Evolutionary conservation across 768 basidiomycete species (phyloP), one percentile per base, ranked within the genome.

Genomic region (Podaxis mareebaensis): DNA sequence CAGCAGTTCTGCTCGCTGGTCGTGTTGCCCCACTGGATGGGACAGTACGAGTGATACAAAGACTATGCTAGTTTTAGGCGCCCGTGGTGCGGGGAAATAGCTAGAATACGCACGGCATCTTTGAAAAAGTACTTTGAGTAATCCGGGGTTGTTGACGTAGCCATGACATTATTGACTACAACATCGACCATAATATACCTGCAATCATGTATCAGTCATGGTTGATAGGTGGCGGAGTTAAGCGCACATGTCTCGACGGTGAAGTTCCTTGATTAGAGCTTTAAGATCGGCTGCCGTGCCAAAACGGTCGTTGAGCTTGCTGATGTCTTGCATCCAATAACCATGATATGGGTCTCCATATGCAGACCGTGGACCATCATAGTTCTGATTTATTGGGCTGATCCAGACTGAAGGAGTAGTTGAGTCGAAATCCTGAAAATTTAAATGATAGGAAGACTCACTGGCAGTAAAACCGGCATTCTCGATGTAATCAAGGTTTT

Each of bases 291-390:
- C 83, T 1, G 85, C 76, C 1, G 88, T 85, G 26, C 93, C 93
- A 67, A 93, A 94, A 57, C 80, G 83, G 53, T 77, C 69, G 74
- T 93, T 94, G 44, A 94, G 79, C 66, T 82, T 68, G 63, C 85
- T 77, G 30, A 89, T 80, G 72, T 94, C 88, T 57, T 85, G 82
- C 33, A 86, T 81, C 92, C 93, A 94, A 75, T 94, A 93, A 17
- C 92, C 92, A 68, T 93, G 92, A 75, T 95, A 95, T 15, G 93
- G 77, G 68, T 92, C 90, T 20, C 92, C 91, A 71, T 93, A 94
- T 0, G 84, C 77, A 2, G 90, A 86, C 53, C 82, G 71, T 12
- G 88, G 84, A 0, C 91, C 90, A 40, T 90, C 75, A 64, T 90
- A 92, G 71, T 93, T 93, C 74, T 92, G 83, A 63, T 84, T 87